Evolutionary conservation across 2,329 filamentous ascomycete species (phyloP), one percentile per base, ranked within the genome.

Genomic region (Myriangium duriaei): DNA sequence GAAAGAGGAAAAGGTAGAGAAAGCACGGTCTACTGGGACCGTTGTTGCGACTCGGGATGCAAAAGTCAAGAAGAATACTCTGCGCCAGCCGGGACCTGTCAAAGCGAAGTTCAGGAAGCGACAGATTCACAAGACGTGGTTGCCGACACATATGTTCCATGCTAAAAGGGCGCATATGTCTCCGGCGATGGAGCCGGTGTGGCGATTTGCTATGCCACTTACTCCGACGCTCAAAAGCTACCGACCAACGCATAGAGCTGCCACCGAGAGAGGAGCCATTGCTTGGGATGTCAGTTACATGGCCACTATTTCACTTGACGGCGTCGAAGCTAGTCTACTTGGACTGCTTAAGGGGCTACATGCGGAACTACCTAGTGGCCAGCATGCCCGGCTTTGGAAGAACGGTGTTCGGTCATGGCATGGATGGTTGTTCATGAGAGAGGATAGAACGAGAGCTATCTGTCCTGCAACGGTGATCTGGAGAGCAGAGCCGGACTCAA

Each of bases 261-360:
- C 77, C 37, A 76, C 77, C 17, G 70, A 79, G 37, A 74, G 79
- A 46, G 87, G 91, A 4, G 80, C 80, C 14, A 67, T 96, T 30
- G 78, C 78, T 1, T 96, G 88, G 86, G 91, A 98, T 59, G 83
- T 76, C 66, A 96, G 87, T 56, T 98, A 95, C 55, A 81, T 91
- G 65, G 82, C 83, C 48, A 94, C 85, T 1, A 80, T 96, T 46
- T 71, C 79, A 11, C 55, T 96, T 3, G 77, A 79, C 47, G 91
- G 87, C 0, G 62, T 66, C 11, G 63, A 73, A 29, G 58, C 64
- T 18, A 78, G 77, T 37, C 62, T 94, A 29, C 65, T 76, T 39
- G 70, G 72, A 26, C 65, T 88, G 7, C 56, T 96, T 21, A 74
- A 66, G 50, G 68, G 67, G 4, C 49, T 94, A 2, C 78, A 81